phyloP scores from a whole-genome alignment of 805 yeast genomes.

The Teunomyces pallodes region DNA sequence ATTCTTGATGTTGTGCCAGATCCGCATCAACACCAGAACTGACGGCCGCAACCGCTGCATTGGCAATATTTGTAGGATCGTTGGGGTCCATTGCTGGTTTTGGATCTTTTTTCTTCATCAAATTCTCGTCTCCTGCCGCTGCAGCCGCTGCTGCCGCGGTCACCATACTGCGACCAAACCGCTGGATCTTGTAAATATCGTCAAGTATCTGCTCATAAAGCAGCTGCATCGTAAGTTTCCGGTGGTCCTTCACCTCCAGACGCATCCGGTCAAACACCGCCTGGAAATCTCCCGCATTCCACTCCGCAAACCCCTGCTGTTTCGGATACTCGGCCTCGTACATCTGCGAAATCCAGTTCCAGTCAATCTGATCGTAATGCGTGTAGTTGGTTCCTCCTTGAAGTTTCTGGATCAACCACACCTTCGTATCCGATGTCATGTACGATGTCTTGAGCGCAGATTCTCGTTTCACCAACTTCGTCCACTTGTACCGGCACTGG shows the following conservation, averaged over 20 bases:
- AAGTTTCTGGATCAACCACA: conserved; percentile 37
- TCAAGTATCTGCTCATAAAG: conserved; percentile 3
- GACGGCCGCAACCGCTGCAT: conserved; percentile 39
- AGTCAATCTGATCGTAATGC: conserved; percentile 28
- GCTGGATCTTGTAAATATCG: background rate
- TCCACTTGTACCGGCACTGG: conserved; percentile 96
- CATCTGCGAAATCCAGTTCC: conserved; percentile 27
- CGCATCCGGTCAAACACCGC: conserved; percentile 62
- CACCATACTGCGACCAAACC: background rate
- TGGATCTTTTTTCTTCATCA: background rate
- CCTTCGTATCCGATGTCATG: conserved; percentile 32
- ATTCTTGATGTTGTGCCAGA: conserved; percentile 32
- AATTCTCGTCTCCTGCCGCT: background rate
- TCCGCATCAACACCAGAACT: conserved; percentile 26
- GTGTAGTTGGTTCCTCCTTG: conserved; percentile 21
- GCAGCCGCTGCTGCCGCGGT: too few relatives aligned
- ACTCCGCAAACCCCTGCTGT: conserved; percentile 19
- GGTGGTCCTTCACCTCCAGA: conserved; percentile 45
- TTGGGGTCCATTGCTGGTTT: conserved; percentile 3
- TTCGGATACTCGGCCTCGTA: conserved; percentile 13
- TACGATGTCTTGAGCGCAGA: conserved; percentile 27
- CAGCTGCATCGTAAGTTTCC: conserved; percentile 4
- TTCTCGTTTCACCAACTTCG: conserved; percentile 67
- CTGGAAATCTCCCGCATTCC: conserved; percentile 63
- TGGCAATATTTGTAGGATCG: conserved; percentile 34